phyloP scores from a whole-genome alignment of 2,329 filamentous ascomycete genomes.

The Diatrype stigma region DNA sequence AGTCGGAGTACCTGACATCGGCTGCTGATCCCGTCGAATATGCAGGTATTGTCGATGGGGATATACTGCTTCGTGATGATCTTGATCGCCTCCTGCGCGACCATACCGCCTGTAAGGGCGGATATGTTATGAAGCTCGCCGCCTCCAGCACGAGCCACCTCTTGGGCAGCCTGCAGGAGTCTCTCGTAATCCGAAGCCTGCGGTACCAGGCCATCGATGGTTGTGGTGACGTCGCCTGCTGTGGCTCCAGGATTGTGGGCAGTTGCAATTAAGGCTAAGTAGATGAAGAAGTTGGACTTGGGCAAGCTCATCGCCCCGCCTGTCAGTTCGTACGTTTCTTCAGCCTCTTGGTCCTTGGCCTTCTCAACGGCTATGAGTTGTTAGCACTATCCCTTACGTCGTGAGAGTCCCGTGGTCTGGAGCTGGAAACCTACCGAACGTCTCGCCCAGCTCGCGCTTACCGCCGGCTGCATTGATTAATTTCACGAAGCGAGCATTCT shows the following conservation, averaged over 20 bases:
- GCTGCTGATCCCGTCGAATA: conserved; percentile 65
- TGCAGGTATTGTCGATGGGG: conserved; percentile 65
- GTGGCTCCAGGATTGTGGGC: conserved; percentile 41
- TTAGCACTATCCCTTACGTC: conserved; percentile 19
- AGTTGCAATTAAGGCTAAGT: conserved; percentile 59
- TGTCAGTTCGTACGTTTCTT: conserved; percentile 34
- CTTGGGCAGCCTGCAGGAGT: conserved; percentile 53
- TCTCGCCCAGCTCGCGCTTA: conserved; percentile 44
- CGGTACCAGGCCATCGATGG: conserved; percentile 39
- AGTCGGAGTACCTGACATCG: conserved; percentile 56
- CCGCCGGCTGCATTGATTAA: conserved; percentile 60
- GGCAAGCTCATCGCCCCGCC: conserved; percentile 35
- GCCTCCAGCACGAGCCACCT: conserved; percentile 71
- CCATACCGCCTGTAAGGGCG: conserved; percentile 81
- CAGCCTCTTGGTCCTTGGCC: conserved; percentile 49
- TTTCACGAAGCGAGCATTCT: conserved; percentile 89
- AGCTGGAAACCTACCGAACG: conserved; percentile 45
- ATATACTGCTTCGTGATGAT: conserved; percentile 71
- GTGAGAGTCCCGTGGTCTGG: conserved; percentile 5
- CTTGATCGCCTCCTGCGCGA: conserved; percentile 97
- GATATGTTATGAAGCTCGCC: conserved; percentile 92
- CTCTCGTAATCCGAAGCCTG: conserved; percentile 46
- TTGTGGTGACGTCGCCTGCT: conserved; percentile 50
- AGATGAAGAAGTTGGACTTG: conserved; percentile 63
- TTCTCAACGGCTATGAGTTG: conserved; percentile 46